Evolutionary conservation across 2,329 filamentous ascomycete species (phyloP), one percentile per base, ranked within the genome.

Genomic region (Metarhizium anisopliae): DNA sequence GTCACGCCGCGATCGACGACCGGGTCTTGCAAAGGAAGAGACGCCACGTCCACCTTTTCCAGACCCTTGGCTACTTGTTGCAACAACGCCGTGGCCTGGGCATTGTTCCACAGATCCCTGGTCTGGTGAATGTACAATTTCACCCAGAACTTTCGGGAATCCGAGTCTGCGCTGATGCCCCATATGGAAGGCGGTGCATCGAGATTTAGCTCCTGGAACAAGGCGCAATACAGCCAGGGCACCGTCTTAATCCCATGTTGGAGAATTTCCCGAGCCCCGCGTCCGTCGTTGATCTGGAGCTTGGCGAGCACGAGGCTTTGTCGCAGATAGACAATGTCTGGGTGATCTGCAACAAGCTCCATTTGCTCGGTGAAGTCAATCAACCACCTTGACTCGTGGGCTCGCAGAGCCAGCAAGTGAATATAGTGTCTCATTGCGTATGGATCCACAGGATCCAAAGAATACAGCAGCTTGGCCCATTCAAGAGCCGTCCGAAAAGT

Each of bases 401-500:
- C 87, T 55, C 90, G 84, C n/a, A 97, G 77, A 2, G 91, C 90
- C 54, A 96, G 78, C 60, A 90, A 83, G 66, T 96, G 93, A 51
- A 96, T 82, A 59, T 90, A 80, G 55, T 96, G 81, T 58, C 85
- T 80, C 65, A 96, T 82, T 50, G 84, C 89, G 64, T 96, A 96
- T 0, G 91, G 91, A 66, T 99, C 94, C 4, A 77, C 74, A 51
- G 84, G 84, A 61, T 91, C 83, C 57, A 97, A 72, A 56, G 85
- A 82, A 35, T 95, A 78, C 10, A 96, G 76, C 6, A 97, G 73
- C 72, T 94, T 96, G 6, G 89, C 82, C 92, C 94, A 99, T 70
- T 97, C 94, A 51, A 95, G 84, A 0, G 91, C 90, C 1, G 94
- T 97, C 50, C 91, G 82, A 77, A 90, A 96, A 1, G 93, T 96